These are phyloP conservation scores for Fusarium sp. DNA, from an alignment of 2,329 filamentous ascomycete species.

Conservation along the genomic window DNA sequence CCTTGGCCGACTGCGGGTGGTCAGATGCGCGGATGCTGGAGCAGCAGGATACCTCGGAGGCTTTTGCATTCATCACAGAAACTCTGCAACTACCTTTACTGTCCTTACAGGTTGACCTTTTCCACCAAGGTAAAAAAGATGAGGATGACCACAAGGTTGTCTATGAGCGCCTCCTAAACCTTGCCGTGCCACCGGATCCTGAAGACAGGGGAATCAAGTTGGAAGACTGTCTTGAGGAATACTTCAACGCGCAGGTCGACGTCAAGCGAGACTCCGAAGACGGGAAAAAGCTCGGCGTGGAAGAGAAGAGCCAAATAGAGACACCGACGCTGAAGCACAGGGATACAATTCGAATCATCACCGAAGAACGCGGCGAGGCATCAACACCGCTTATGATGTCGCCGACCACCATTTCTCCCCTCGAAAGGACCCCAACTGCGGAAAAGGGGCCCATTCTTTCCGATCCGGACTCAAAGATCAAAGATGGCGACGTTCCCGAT, in stretches of 20 bases:
- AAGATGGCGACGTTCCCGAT: slow-evolving; percentile 22
- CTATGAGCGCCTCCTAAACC: slow-evolving; percentile 90
- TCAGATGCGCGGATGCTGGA: slow-evolving; percentile 80
- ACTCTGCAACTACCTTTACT: slow-evolving; percentile 89
- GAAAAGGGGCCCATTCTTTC: slow-evolving; percentile 30
- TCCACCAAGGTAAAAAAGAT: slow-evolving; percentile 89
- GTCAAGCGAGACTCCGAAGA: slow-evolving; percentile 81
- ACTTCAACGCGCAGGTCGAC: slow-evolving; percentile 95
- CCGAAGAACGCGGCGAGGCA: slow-evolving; percentile 52
- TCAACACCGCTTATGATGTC: slow-evolving; percentile 55
- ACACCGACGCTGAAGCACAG: slow-evolving; percentile 48
- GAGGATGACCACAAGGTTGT: slow-evolving; percentile 95
- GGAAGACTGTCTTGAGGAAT: slow-evolving; percentile 92
- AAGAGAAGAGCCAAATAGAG: slow-evolving; percentile 48
- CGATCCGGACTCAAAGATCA: slow-evolving; percentile 10
- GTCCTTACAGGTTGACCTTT: slow-evolving; percentile 94
- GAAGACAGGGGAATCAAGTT: slow-evolving; percentile 82
- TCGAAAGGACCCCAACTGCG: slow-evolving; percentile 35
- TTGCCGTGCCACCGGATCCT: slow-evolving; percentile 86
- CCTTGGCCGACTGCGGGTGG: slow-evolving; percentile 91
- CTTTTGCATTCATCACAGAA: slow-evolving; percentile 94
- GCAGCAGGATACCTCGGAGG: slow-evolving; percentile 96
- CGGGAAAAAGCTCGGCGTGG: slow-evolving; percentile 61
- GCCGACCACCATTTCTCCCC: slow-evolving; percentile 50
- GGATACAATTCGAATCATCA: slow-evolving; percentile 55